Conservation (phyloP, 129 eudicot species). For the Artemisia annua region DNA sequence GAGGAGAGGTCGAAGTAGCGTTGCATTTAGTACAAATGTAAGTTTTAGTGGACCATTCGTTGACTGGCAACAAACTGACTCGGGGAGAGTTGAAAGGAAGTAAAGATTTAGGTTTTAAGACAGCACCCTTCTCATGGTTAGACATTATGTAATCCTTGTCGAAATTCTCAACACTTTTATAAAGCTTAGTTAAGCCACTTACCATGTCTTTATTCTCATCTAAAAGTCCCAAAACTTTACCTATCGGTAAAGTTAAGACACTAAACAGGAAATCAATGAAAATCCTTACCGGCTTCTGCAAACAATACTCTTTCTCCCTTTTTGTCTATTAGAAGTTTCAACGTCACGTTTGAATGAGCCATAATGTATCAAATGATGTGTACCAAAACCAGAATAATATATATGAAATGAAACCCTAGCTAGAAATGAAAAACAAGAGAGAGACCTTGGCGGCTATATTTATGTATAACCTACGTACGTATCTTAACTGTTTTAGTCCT, state of each 20-base stretch:
- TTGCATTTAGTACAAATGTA: not conserved
- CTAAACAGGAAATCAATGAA: constrained; percentile 15
- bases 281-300: constrained; percentile 19
- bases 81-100: not conserved
- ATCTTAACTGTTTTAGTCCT: no score
- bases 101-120: constrained; percentile 1
- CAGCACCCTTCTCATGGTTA: not conserved
- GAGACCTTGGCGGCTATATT: not conserved
- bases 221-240: constrained; percentile 2
- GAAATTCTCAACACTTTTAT: constrained; percentile 10
- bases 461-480: no score
- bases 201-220: not conserved
- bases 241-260: constrained; percentile 14
- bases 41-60: not conserved
- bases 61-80: not conserved
- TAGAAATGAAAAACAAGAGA: not conserved
- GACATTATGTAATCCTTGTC: constrained; percentile 10
- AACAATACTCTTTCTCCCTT: constrained; percentile 12
- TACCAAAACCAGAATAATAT: not conserved
- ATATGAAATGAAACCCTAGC: not conserved
- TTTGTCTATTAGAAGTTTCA: constrained; percentile 17
- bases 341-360: constrained; percentile 2
- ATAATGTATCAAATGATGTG: not conserved
- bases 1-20: not conserved
- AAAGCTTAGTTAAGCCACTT: not conserved